phyloP scores from a whole-genome alignment of 1,284 basidiomycete genomes.

The Malassezia nana region DNA sequence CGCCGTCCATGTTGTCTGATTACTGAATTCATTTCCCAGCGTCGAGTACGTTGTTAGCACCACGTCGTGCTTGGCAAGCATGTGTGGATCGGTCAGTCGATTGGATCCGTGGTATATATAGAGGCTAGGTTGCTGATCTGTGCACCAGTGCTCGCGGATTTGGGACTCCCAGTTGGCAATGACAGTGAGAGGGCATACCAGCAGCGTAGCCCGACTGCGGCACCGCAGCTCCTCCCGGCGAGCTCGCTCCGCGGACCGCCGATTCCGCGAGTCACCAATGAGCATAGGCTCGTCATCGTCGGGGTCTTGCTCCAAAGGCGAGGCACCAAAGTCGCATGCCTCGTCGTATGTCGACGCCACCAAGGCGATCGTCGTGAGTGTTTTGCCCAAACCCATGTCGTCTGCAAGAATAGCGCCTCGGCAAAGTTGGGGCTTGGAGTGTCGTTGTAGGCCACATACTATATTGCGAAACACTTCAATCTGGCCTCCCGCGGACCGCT shows the following conservation, averaged over 20 bases:
- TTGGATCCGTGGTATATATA: constrained; percentile 93
- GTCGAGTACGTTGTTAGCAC: constrained; percentile 97
- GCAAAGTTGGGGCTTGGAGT: constrained; percentile 58
- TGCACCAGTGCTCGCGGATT: constrained; percentile 67
- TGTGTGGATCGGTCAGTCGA: constrained; percentile 70
- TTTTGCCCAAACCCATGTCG: constrained; percentile 88
- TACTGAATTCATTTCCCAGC: constrained; percentile 85
- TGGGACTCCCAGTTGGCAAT: constrained; percentile 99
- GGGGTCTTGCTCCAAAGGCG: neutral
- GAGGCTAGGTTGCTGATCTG: constrained; percentile 52
- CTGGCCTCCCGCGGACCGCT: constrained; percentile 14
- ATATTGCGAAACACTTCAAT: constrained; percentile 53
- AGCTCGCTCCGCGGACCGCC: constrained; percentile 21
- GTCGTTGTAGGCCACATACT: constrained; percentile 69
- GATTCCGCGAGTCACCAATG: constrained; percentile 14
- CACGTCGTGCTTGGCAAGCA: constrained; percentile 84
- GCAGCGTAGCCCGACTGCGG: constrained; percentile 77
- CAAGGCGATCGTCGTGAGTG: constrained; percentile 79
- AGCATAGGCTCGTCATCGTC: constrained; percentile 15
- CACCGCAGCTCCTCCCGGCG: constrained; percentile 33
- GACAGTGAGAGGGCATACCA: constrained; percentile 90
- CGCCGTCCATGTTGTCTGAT: constrained; percentile 55
- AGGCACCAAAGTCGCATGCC: constrained; percentile 60
- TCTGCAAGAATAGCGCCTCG: constrained; percentile 73
- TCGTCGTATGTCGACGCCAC: constrained; percentile 72